Evolutionary conservation across 2,329 filamentous ascomycete species (phyloP), one percentile per base, ranked within the genome.

Genomic region (Cercospora sojina): DNA sequence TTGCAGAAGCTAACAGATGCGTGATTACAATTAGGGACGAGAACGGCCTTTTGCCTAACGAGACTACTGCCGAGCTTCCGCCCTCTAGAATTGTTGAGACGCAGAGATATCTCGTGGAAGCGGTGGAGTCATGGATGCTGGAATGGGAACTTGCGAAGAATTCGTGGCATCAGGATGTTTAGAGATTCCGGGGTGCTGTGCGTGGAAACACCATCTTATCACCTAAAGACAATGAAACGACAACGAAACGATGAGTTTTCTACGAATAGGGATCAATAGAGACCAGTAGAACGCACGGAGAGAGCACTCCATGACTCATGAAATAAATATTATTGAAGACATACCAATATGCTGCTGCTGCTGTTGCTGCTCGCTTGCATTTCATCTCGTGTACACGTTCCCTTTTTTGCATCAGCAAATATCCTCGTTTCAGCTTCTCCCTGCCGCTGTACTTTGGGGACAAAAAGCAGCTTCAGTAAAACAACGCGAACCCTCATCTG

Each of bases 61-160:
- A 91, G 75, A 89, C 88, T 0, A 85, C 82, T 5, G 70, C 82
- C 1, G 78, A 79, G 0, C 74, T 91, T 32, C 89, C 89, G 1
- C 89, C 89, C 0, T 74, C 78, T 1, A 79, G 87, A 2, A 83
- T 92, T 5, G 81, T 79, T 3, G 81, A 87, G 13, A 83, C 85
- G 0, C 90, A 93, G 74, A 76, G 79, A 49, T 77, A 84, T 68
- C 82, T 90, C 70, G 79, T 86, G 10, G 78, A 81, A 43, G 90
- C 91, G 76, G 90, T 91, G 8, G 80, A 84, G 71, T 83, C 81
- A 56, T 93, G 91, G 91, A 74, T 93, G 79, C 72, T 83, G 67
- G 87, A 90, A 74, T 91, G 86, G 83, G 55, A 75, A 59, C 57
- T 56, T 5, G 51, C 49, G 12, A 56, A 56, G 49, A 43, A 18